Conservation (phyloP, 441 rosid genomes). For the Arabidopsis hybrid region DNA sequence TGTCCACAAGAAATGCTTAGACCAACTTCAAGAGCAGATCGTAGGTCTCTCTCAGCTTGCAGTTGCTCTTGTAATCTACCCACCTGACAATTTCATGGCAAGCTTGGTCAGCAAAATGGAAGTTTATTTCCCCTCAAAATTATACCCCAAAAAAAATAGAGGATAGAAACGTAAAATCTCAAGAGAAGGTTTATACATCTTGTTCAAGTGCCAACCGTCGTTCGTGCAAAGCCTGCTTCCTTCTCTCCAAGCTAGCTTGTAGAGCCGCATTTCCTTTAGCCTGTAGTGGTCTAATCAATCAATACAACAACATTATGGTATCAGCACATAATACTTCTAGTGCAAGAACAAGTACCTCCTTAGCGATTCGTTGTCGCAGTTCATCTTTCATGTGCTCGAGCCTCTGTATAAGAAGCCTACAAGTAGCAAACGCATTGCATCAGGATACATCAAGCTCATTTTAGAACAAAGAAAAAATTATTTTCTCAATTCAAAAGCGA, state of each 20-base stretch:
- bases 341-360: conserved; percentile 71
- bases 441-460: conserved; percentile 13
- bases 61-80: conserved; percentile 96
- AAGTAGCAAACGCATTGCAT: conserved; percentile 37
- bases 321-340: conserved; percentile 31
- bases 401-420: conserved; percentile 94
- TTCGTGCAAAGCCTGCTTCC: conserved; percentile 98
- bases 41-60: conserved; percentile 98
- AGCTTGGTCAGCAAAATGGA: conserved; percentile 39
- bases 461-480: neutral
- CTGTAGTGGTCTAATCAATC: conserved; percentile 49
- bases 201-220: conserved; percentile 98
- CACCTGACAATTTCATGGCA: conserved; percentile 58
- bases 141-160: neutral
- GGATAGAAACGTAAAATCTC: conserved; percentile 13
- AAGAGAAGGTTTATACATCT: conserved; percentile 70
- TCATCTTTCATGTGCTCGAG: conserved; percentile 95
- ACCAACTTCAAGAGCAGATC: conserved; percentile 98
- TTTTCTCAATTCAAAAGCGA: conserved; percentile 4
- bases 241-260: conserved; percentile 98
- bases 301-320: conserved; percentile 38
- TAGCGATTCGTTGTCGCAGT: conserved; percentile 89
- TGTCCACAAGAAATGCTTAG: conserved; percentile 96
- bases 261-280: conserved; percentile 96
- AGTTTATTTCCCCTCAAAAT: neutral